phyloP scores from a whole-genome alignment of 202 grass and related monocot genomes.

The Digitaria exilis region DNA sequence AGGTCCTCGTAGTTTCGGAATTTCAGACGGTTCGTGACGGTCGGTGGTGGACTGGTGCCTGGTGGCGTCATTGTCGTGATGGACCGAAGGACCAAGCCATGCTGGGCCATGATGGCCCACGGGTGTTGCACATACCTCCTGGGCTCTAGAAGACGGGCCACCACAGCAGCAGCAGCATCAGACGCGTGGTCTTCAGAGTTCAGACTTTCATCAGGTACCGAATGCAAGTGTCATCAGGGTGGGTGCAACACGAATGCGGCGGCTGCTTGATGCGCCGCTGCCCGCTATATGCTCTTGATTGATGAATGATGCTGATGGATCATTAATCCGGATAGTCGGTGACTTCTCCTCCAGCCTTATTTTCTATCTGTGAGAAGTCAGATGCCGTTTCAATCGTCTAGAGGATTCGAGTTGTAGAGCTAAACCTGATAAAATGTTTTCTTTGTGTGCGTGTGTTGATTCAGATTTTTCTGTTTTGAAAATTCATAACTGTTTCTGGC shows the following conservation, averaged over 20 bases:
- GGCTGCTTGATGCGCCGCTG: not conserved
- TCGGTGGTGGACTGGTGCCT: too few species aligned
- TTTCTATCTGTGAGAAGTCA: not conserved
- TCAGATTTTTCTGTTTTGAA: too few species aligned
- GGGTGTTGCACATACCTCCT: not conserved
- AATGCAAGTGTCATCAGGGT: not conserved
- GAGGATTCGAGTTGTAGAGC: not conserved
- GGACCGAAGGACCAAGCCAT: not conserved
- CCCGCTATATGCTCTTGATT: not conserved
- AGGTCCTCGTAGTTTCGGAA: not conserved
- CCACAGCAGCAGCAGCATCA: not conserved
- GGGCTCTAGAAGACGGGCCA: constrained; percentile 39
- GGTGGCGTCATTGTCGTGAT: not conserved
- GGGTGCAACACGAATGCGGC: not conserved
- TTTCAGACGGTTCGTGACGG: not conserved
- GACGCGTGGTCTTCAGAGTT: constrained; percentile 23
- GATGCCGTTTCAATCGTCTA: not conserved
- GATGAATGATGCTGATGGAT: not conserved
- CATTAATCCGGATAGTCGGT: not conserved
- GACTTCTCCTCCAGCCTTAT: not conserved
- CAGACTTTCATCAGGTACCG: not conserved
- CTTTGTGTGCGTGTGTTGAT: not conserved
- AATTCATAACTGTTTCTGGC: too few species aligned
- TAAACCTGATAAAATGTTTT: not conserved
- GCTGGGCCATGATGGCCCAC: constrained; percentile 10